phyloP scores from a whole-genome alignment of 2,329 filamentous ascomycete species.

The Ophiostoma sp. region DNA sequence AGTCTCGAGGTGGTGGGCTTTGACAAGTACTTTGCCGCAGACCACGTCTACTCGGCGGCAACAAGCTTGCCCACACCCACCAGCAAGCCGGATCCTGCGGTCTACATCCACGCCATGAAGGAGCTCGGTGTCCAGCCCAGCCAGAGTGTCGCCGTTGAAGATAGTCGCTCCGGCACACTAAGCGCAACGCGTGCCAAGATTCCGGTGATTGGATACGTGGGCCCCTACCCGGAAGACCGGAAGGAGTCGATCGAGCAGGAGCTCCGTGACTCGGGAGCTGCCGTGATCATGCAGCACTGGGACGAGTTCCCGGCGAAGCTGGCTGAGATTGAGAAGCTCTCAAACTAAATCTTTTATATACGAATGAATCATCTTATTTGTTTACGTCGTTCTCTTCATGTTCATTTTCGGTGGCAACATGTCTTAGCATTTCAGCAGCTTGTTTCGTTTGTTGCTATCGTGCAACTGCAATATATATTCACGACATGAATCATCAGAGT shows the following conservation, averaged over 20 bases:
- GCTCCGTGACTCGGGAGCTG: constrained; percentile 56
- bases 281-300: constrained; percentile 58
- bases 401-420: neutral
- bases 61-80: constrained; percentile 73
- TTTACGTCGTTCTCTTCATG: neutral
- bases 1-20: constrained; percentile 74
- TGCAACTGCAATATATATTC: neutral
- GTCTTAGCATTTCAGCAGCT: too few species aligned
- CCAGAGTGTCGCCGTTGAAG: constrained; percentile 78
- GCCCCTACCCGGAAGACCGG: constrained; percentile 61
- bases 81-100: constrained; percentile 83
- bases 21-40: constrained; percentile 68
- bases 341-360: neutral
- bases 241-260: constrained; percentile 59
- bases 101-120: constrained; percentile 75
- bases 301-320: constrained; percentile 47
- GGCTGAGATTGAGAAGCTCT: constrained; percentile 42
- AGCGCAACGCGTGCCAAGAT: constrained; percentile 71
- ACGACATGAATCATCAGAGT: neutral
- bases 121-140: constrained; percentile 63
- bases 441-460: neutral
- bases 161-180: constrained; percentile 78
- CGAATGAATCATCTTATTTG: neutral
- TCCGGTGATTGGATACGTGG: constrained; percentile 77
- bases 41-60: constrained; percentile 75